These are phyloP conservation scores for Cucurbitaria berberidis DNA, from an alignment of 2,329 filamentous ascomycete species.

Conservation along the genomic window DNA sequence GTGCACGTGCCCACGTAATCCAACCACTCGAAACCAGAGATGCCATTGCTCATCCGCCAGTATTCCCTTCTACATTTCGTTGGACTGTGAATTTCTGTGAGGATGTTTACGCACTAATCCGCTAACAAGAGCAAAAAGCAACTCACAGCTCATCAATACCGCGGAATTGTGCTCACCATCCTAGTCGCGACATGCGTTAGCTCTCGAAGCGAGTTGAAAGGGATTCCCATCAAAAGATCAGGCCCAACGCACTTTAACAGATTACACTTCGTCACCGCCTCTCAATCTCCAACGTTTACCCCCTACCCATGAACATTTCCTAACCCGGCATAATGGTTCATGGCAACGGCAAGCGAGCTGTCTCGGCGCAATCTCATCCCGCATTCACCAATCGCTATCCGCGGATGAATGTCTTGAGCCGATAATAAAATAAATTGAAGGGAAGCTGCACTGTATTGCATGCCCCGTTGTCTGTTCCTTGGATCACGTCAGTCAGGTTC, in stretches of 20 bases:
- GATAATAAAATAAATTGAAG: slow-evolving; percentile 11
- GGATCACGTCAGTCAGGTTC: neutral
- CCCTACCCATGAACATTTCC: neutral
- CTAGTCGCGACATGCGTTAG: neutral
- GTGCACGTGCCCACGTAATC: too few species aligned
- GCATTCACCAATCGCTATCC: slow-evolving; percentile 3
- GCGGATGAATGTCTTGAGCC: neutral
- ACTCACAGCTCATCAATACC: neutral
- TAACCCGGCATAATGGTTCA: neutral
- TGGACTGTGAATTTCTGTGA: too few species aligned
- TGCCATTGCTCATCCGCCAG: too few species aligned
- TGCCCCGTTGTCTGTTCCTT: neutral
- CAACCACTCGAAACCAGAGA: too few species aligned
- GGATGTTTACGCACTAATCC: too few species aligned
- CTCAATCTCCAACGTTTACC: neutral
- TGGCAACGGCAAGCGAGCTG: slow-evolving; percentile 4
- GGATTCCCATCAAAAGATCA: neutral
- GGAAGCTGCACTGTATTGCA: neutral
- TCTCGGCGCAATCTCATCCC: neutral
- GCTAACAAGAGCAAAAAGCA: neutral
- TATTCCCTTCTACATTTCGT: too few species aligned
- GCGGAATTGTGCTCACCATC: neutral
- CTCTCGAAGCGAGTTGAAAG: neutral
- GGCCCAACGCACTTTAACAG: neutral
- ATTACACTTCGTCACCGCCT: neutral